Evolutionary conservation across 2,329 filamentous ascomycete genomes (phyloP).

Genomic region (Sporothrix luriei): DNA sequence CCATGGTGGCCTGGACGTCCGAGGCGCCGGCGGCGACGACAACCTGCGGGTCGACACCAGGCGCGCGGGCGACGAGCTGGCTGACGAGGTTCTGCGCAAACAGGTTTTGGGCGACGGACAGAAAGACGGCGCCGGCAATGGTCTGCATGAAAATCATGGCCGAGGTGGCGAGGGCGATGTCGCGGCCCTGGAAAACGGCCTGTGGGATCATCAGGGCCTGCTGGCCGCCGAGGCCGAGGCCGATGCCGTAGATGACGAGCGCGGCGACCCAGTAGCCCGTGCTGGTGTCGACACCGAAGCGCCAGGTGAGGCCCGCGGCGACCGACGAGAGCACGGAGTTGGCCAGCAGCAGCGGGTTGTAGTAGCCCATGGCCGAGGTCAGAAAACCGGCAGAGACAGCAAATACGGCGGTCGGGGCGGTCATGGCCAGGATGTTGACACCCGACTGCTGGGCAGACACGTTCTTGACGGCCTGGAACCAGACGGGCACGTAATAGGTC

Average conservation of each 20-base stretch:
- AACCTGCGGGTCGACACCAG: background rate
- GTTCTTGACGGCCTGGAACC: constrained; percentile 44
- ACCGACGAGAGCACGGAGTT: constrained; percentile 35
- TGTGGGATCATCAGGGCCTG: constrained; percentile 39
- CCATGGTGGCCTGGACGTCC: constrained; percentile 7
- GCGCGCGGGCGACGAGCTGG: background rate
- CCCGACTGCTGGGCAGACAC: constrained; percentile 41
- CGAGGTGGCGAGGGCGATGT: constrained; percentile 39
- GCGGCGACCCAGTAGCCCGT: constrained; percentile 42
- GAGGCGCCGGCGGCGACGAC: constrained; percentile 5
- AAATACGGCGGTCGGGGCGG: constrained; percentile 37
- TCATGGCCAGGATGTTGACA: constrained; percentile 38
- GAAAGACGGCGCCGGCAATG: constrained; percentile 54
- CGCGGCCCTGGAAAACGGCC: constrained; percentile 36
- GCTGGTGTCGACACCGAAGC: constrained; percentile 38
- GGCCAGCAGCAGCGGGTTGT: constrained; percentile 40
- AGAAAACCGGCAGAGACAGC: constrained; percentile 37
- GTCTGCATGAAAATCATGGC: constrained; percentile 54
- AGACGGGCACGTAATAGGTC: constrained; percentile 43
- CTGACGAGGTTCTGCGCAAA: constrained; percentile 48
- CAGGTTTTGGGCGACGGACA: constrained; percentile 55
- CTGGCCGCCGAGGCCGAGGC: constrained; percentile 39
- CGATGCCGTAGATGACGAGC: constrained; percentile 40
- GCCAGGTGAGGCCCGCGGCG: constrained; percentile 43
- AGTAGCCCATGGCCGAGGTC: constrained; percentile 42